Evolutionary conservation across 1,284 basidiomycete species (phyloP).

Genomic region (Malassezia sympodialis): DNA sequence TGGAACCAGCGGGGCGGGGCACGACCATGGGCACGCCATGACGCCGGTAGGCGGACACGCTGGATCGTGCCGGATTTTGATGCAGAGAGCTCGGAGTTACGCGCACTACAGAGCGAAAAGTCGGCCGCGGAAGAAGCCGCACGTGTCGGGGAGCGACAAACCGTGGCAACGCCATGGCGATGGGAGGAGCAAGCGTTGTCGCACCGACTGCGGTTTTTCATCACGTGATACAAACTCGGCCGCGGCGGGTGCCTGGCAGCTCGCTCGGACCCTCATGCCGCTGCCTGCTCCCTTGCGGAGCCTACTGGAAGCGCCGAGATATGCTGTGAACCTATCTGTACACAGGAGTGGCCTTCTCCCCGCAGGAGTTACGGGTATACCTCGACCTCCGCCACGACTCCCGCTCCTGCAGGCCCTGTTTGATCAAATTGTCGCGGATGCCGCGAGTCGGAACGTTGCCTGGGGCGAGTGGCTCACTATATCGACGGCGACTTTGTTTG

Average conservation of each 20-base stretch:
- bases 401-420: conserved; percentile 55
- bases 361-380: conserved; percentile 52
- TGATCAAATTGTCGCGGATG: conserved; percentile 56
- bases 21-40: background rate
- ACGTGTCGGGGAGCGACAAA: conserved; percentile 7
- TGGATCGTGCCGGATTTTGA: background rate
- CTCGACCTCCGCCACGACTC: conserved; percentile 57
- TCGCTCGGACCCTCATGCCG: conserved; percentile 11
- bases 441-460: conserved; percentile 56
- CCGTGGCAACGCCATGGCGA: conserved; percentile 10
- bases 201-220: background rate
- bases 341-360: conserved; percentile 38
- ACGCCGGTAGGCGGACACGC: background rate
- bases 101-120: background rate
- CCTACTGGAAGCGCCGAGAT: conserved; percentile 61
- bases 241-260: background rate
- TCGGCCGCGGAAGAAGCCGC: background rate
- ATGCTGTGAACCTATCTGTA: conserved; percentile 58
- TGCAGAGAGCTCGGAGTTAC: background rate
- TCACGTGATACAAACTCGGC: conserved; percentile 8
- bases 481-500: conserved; percentile 71
- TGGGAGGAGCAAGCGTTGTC: background rate
- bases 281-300: conserved; percentile 57
- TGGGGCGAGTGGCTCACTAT: conserved; percentile 74
- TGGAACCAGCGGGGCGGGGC: background rate